These are phyloP conservation scores for Neoscytalidium dimidiatum DNA, from an alignment of 2,329 filamentous ascomycete species.

Conservation along the genomic window DNA sequence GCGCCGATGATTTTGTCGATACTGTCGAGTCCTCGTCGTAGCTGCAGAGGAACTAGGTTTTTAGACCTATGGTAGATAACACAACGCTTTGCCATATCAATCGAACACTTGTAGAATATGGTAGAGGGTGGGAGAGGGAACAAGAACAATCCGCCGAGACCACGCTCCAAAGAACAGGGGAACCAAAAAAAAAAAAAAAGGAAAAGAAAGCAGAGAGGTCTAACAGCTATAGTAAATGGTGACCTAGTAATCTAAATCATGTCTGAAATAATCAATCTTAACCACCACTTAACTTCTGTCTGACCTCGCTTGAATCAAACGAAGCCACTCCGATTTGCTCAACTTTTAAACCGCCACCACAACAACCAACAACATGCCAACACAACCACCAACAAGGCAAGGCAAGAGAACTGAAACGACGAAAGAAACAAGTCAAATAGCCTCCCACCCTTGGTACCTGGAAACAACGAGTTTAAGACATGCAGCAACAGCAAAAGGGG, in stretches of 20 bases:
- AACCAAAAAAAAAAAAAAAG: neutral
- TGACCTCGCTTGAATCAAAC: neutral
- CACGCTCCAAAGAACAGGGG: too few species aligned
- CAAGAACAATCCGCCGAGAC: too few species aligned
- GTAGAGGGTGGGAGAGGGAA: too few species aligned
- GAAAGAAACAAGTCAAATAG: neutral
- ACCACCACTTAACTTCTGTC: neutral
- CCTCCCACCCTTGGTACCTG: constrained; percentile 4
- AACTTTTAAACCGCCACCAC: neutral
- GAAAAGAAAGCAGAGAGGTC: neutral
- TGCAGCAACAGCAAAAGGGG: neutral
- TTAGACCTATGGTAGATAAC: too few species aligned
- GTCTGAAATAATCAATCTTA: neutral
- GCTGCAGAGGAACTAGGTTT: too few species aligned
- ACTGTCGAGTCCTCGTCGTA: too few species aligned
- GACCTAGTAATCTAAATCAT: neutral
- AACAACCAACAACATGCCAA: neutral
- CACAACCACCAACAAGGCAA: constrained; percentile 5
- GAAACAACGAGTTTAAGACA: neutral
- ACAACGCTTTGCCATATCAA: too few species aligned
- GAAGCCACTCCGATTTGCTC: neutral
- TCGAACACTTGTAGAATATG: too few species aligned
- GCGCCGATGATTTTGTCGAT: too few species aligned
- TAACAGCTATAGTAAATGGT: neutral
- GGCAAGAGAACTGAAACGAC: neutral